Conservation (phyloP, 2,329 filamentous ascomycete genomes). For the Colletotrichum destructivum region DNA sequence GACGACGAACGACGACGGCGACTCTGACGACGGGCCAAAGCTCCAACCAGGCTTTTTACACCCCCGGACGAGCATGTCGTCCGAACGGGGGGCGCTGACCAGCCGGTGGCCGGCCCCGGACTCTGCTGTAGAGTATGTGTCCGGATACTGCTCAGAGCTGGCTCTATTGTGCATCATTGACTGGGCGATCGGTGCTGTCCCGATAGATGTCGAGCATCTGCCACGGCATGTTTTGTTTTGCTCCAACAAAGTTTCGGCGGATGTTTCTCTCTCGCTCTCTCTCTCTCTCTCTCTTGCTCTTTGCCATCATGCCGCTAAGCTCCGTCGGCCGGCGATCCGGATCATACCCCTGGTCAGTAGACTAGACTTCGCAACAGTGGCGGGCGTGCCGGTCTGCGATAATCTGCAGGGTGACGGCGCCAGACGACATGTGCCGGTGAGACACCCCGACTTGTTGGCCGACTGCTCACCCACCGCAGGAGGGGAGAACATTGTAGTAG, state of each 20-base stretch:
- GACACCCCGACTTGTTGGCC: background rate
- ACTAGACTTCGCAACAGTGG: slow-evolving; percentile 24
- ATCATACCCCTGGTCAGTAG: background rate
- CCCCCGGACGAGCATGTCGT: slow-evolving; percentile 11
- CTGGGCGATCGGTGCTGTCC: slow-evolving; percentile 5
- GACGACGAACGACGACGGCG: background rate
- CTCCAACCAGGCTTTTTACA: slow-evolving; percentile 15
- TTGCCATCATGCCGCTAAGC: background rate
- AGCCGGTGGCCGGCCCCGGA: background rate
- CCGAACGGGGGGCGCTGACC: slow-evolving; percentile 1
- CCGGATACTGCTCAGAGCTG: background rate
- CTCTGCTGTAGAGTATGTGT: background rate
- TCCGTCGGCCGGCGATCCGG: slow-evolving; percentile 13
- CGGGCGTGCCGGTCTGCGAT: slow-evolving; percentile 15
- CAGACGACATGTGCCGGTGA: slow-evolving; percentile 1
- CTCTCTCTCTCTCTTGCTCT: background rate
- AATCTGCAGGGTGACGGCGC: slow-evolving; percentile 16
- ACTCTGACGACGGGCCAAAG: background rate
- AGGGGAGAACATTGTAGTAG: background rate
- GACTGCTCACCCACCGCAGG: background rate
- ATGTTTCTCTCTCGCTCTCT: background rate
- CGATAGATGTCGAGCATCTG: background rate
- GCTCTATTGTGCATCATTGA: background rate
- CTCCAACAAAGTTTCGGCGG: too few species aligned
- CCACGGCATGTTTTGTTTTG: slow-evolving; percentile 1